These are phyloP conservation scores for Corchorus capsularis DNA, from an alignment of 345 rosid species.

Conservation along the genomic window DNA sequence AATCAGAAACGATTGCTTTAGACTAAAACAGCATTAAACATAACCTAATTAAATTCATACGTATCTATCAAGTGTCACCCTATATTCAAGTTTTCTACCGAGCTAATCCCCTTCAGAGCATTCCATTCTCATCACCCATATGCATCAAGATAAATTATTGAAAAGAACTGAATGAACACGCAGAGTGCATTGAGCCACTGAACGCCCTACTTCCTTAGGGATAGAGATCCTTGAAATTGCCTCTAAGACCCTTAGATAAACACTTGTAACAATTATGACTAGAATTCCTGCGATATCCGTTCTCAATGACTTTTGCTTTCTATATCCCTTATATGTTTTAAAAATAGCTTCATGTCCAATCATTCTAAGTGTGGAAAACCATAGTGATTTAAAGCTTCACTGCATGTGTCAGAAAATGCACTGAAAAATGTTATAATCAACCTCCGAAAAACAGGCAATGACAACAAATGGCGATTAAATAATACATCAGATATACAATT, in stretches of 20 bases:
- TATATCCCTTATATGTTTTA: neutral
- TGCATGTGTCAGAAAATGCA: neutral
- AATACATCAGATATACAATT: neutral
- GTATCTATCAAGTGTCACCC: neutral
- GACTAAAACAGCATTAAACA: neutral
- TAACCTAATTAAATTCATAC: neutral
- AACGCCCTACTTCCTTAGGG: neutral
- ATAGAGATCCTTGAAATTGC: neutral
- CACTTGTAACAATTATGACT: too few species aligned
- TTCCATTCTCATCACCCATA: neutral
- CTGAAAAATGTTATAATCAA: neutral
- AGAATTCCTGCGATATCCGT: neutral
- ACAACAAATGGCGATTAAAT: neutral
- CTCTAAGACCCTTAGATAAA: neutral
- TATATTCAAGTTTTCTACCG: neutral
- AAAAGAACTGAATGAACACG: neutral
- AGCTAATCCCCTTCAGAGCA: neutral
- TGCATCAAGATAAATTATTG: neutral
- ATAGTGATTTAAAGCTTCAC: neutral
- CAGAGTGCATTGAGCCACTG: neutral
- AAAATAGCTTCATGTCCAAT: neutral
- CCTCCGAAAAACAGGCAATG: neutral
- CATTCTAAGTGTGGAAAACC: neutral
- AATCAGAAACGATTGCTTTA: slow-evolving; percentile 16
- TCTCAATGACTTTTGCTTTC: neutral